These are phyloP conservation scores for Botryobasidium botryosum DNA, from an alignment of 768 basidiomycete species.

Conservation along the genomic window DNA sequence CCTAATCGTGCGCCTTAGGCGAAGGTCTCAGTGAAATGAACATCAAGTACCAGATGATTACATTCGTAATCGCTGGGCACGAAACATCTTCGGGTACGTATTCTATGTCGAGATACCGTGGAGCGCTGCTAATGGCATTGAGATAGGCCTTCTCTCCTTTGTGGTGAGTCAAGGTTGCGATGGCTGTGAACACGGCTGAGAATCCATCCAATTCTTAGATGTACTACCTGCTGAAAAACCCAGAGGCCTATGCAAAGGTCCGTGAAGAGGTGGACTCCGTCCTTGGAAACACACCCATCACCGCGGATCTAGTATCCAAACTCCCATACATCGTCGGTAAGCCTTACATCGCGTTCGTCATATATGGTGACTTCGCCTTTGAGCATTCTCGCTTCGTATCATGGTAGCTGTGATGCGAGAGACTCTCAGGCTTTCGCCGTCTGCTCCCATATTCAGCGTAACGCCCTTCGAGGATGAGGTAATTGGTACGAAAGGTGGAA, in stretches of 20 bases:
- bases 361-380: no score
- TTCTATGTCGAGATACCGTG: no score
- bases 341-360: conserved; percentile 8
- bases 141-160: no score
- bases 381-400: conserved; percentile 10
- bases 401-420: conserved; percentile 23
- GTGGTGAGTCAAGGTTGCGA: no score
- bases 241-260: conserved; percentile 28
- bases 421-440: conserved; percentile 24
- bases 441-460: conserved; percentile 24
- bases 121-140: no score
- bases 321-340: conserved; percentile 28
- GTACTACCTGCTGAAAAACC: conserved; percentile 30
- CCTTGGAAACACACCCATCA: conserved; percentile 23
- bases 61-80: conserved; percentile 34
- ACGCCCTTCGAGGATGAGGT: conserved; percentile 23
- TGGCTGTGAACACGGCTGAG: no score
- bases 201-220: conserved; percentile 27
- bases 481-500: conserved; percentile 24
- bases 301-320: conserved; percentile 26
- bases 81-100: no score
- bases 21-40: conserved; percentile 23
- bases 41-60: conserved; percentile 30
- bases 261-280: conserved; percentile 32
- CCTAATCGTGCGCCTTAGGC: conserved; percentile 1